phyloP scores from a whole-genome alignment of 768 basidiomycete species.

The Pleurotus tuoliensis region DNA sequence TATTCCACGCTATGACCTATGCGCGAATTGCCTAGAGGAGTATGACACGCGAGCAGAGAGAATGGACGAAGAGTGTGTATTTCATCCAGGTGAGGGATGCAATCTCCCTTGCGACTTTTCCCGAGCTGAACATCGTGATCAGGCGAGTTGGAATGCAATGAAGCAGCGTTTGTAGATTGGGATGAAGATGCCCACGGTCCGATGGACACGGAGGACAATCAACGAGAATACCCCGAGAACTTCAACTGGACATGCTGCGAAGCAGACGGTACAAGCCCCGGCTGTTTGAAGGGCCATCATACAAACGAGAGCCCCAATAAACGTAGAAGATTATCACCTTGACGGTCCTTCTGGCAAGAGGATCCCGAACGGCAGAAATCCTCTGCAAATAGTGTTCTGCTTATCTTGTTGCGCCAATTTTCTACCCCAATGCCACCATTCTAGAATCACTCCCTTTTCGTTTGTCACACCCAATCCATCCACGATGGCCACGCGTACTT shows the following conservation, averaged over 20 bases:
- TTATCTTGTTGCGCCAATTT: background rate
- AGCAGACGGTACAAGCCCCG: constrained; percentile 28
- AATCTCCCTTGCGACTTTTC: background rate
- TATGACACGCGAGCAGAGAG: constrained; percentile 37
- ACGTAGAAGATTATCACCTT: background rate
- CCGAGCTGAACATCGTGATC: background rate
- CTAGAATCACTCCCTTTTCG: background rate
- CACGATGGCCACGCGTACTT: background rate
- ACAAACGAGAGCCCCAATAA: constrained; percentile 8
- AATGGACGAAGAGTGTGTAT: constrained; percentile 39
- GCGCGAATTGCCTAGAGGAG: constrained; percentile 43
- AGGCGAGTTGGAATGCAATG: constrained; percentile 40
- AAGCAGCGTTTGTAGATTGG: constrained; percentile 40
- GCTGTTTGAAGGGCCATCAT: constrained; percentile 39
- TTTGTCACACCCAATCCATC: background rate
- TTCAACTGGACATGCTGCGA: constrained; percentile 52
- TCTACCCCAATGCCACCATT: background rate
- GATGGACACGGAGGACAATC: constrained; percentile 38
- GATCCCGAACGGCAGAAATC: background rate
- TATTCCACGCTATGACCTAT: constrained; percentile 42
- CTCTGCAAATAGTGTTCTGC: background rate
- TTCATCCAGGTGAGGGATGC: constrained; percentile 45
- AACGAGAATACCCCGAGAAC: constrained; percentile 38
- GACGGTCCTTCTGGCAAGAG: background rate
- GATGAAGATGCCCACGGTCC: constrained; percentile 45